Evolutionary conservation across 2,329 filamentous ascomycete genomes (phyloP).

Genomic region (Colletotrichum falcatum): DNA sequence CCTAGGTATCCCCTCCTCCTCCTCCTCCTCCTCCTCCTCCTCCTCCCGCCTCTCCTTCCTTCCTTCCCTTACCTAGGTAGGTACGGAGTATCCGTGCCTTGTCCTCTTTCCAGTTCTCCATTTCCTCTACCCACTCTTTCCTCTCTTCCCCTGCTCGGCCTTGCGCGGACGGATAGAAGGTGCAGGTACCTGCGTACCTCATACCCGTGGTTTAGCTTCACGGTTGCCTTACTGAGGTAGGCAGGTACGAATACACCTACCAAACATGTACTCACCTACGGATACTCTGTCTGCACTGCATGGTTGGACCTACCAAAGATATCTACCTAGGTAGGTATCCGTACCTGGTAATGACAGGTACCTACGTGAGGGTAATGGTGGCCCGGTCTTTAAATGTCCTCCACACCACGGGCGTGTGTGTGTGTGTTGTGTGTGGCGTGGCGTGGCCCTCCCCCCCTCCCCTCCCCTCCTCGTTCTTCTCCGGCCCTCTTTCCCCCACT

Average conservation of each 20-base stretch:
- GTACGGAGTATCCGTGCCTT: not conserved
- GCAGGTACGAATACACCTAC: not conserved
- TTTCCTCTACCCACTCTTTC: not conserved
- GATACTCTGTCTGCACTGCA: too few species aligned
- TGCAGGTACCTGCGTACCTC: not conserved
- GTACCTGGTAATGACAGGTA: too few species aligned
- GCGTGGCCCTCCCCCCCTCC: slow-evolving; percentile 1
- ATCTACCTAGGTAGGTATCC: too few species aligned
- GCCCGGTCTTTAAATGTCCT: not conserved
- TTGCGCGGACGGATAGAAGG: slow-evolving; percentile 27
- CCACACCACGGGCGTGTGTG: slow-evolving; percentile 36
- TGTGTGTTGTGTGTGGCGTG: too few species aligned
- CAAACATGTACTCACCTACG: too few species aligned
- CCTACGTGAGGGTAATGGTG: not conserved
- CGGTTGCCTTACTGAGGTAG: too few species aligned
- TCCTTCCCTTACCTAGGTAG: not conserved
- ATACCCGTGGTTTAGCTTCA: too few species aligned
- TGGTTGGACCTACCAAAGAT: too few species aligned
- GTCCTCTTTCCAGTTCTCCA: slow-evolving; percentile 1
- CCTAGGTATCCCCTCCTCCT: not conserved
- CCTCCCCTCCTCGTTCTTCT: not conserved
- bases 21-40: not conserved
- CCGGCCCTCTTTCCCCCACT: not conserved
- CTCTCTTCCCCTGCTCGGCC: slow-evolving; percentile 3
- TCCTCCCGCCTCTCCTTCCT: slow-evolving; percentile 4